Conservation (phyloP, 495 filamentous ascomycete genomes). For the Neurospora sp. region DNA sequence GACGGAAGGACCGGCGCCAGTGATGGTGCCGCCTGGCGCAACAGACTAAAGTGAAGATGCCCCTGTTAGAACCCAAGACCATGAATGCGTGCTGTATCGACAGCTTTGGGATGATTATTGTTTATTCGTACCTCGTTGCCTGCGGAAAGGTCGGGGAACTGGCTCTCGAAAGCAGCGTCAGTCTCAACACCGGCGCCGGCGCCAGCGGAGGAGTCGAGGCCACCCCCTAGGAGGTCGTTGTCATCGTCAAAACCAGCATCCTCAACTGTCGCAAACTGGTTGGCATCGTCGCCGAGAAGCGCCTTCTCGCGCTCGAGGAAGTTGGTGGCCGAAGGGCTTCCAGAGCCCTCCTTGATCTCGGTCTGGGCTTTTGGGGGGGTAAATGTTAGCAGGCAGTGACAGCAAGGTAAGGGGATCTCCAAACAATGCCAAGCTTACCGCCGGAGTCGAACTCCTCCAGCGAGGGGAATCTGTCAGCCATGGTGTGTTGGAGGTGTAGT, state of each 20-base stretch:
- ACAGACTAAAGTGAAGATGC: slow-evolving; percentile 48
- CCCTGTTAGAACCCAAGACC: slow-evolving; percentile 13
- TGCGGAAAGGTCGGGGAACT: slow-evolving; percentile 75
- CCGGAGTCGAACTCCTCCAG: slow-evolving; percentile 93
- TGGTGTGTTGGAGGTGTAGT: slow-evolving; percentile 25
- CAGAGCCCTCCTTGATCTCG: slow-evolving; percentile 30
- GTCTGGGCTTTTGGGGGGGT: slow-evolving; percentile 30
- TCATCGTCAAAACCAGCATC: slow-evolving; percentile 58
- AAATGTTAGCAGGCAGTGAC: slow-evolving; percentile 17
- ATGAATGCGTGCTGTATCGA: not conserved
- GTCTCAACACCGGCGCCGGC: not conserved
- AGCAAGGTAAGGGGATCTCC: slow-evolving; percentile 4
- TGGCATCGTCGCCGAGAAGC: slow-evolving; percentile 80
- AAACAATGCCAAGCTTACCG: slow-evolving; percentile 35
- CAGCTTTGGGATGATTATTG: not conserved
- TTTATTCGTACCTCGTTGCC: slow-evolving; percentile 59
- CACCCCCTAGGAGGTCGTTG: slow-evolving; percentile 69
- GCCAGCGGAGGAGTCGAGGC: slow-evolving; percentile 35
- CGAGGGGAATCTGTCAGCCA: slow-evolving; percentile 96
- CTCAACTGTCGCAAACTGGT: slow-evolving; percentile 73
- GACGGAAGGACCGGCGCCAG: slow-evolving; percentile 49
- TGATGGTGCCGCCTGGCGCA: slow-evolving; percentile 81
- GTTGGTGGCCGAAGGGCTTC: slow-evolving; percentile 50
- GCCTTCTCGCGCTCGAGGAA: slow-evolving; percentile 88
- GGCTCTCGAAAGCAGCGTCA: slow-evolving; percentile 68